phyloP scores from a whole-genome alignment of 768 basidiomycete species.

The Mycena latifolia region DNA sequence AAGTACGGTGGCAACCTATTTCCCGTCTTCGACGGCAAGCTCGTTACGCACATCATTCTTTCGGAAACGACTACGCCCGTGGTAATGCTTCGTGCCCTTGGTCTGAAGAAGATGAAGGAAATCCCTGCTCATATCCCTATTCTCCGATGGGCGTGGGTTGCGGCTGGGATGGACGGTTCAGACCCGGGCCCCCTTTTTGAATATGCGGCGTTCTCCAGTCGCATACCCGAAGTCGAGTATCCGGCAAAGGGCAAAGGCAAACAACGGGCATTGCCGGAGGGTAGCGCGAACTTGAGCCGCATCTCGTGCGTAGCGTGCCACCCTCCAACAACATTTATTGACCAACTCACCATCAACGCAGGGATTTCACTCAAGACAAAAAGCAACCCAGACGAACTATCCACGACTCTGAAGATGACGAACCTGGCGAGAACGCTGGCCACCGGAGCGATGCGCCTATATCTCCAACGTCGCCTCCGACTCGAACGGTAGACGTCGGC shows the following conservation, averaged over 20 bases:
- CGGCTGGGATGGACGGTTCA: constrained; percentile 46
- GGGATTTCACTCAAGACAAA: constrained; percentile 52
- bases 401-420: constrained; percentile 40
- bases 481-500: not conserved
- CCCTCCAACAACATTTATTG: not conserved
- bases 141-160: constrained; percentile 74
- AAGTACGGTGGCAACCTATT: constrained; percentile 72
- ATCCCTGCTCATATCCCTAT: constrained; percentile 77
- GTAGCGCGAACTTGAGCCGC: constrained; percentile 51
- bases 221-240: constrained; percentile 45
- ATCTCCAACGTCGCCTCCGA: constrained; percentile 28
- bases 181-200: constrained; percentile 16
- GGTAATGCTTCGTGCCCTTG: constrained; percentile 51
- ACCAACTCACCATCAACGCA: constrained; percentile 36
- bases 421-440: constrained; percentile 20
- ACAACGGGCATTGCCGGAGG: constrained; percentile 11
- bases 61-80: constrained; percentile 49
- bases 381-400: constrained; percentile 18
- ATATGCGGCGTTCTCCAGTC: constrained; percentile 60
- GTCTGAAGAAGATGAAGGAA: constrained; percentile 61
- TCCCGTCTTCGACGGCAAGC: constrained; percentile 65
- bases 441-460: constrained; percentile 29
- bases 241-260: constrained; percentile 41
- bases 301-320: constrained; percentile 62
- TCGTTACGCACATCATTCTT: constrained; percentile 79